phyloP scores from a whole-genome alignment of 345 rosid species.

The Brassica rapa region DNA sequence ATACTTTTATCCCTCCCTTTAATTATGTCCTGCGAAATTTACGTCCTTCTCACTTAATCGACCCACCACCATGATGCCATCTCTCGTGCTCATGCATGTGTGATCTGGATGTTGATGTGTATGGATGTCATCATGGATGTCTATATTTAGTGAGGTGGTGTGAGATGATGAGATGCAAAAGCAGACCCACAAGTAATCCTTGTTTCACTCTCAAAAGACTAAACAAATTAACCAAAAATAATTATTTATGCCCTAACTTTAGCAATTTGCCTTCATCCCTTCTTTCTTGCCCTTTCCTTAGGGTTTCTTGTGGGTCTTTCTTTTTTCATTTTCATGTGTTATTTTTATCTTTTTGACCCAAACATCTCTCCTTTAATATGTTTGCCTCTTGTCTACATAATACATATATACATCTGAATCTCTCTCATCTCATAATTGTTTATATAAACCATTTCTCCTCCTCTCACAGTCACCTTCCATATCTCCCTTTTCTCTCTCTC shows the following conservation, averaged over 20 bases:
- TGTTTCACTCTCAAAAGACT: slow-evolving; percentile 52
- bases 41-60: slow-evolving; percentile 29
- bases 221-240: slow-evolving; percentile 38
- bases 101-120: slow-evolving; percentile 25
- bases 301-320: slow-evolving; percentile 49
- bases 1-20: slow-evolving; percentile 22
- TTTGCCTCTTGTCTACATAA: slow-evolving; percentile 31
- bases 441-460: slow-evolving; percentile 40
- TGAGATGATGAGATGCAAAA: slow-evolving; percentile 39
- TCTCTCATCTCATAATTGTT: slow-evolving; percentile 33
- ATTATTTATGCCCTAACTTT: slow-evolving; percentile 37
- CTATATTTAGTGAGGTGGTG: slow-evolving; percentile 59
- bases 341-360: slow-evolving; percentile 36
- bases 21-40: slow-evolving; percentile 9
- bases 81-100: slow-evolving; percentile 32
- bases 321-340: slow-evolving; percentile 29
- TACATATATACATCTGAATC: slow-evolving; percentile 14
- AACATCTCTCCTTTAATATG: slow-evolving; percentile 38
- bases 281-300: slow-evolving; percentile 52
- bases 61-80: slow-evolving; percentile 27
- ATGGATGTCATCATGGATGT: slow-evolving; percentile 29
- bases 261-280: slow-evolving; percentile 46
- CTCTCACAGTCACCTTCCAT: slow-evolving; percentile 31
- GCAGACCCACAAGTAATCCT: slow-evolving; percentile 56
- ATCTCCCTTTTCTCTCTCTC: slow-evolving; percentile 5